These are phyloP conservation scores for Cetraspora pellucida DNA, from an alignment of 192 early-diverging fungal genomes.

Conservation along the genomic window DNA sequence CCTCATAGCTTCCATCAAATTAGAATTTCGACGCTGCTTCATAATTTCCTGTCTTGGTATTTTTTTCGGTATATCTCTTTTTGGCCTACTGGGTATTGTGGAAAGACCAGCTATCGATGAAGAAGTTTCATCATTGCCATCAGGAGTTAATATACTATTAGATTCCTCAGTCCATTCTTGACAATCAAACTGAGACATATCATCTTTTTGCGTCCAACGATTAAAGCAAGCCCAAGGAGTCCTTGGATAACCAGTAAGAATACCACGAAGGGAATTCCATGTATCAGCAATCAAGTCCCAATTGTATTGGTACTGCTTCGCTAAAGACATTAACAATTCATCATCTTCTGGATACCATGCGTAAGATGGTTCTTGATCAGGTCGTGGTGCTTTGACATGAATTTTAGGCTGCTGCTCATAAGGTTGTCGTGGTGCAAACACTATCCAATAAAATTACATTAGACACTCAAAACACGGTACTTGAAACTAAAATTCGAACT, in stretches of 20 bases:
- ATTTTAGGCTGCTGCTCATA: conserved; percentile 31
- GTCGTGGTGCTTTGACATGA: conserved; percentile 37
- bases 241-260: conserved; percentile 52
- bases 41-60: conserved; percentile 12
- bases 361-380: conserved; percentile 33
- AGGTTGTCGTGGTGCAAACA: not conserved
- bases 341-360: conserved; percentile 63
- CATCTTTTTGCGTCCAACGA: conserved; percentile 59
- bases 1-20: conserved; percentile 64
- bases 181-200: conserved; percentile 35
- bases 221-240: conserved; percentile 70
- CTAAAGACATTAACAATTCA: conserved; percentile 54
- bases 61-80: conserved; percentile 46
- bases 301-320: conserved; percentile 61
- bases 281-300: conserved; percentile 70
- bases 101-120: conserved; percentile 33
- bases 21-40: conserved; percentile 52
- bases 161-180: conserved; percentile 2
- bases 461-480: not conserved
- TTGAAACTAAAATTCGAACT: not conserved
- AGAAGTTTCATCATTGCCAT: conserved; percentile 27
- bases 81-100: conserved; percentile 36
- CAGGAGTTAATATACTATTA: conserved; percentile 4
- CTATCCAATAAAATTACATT: not conserved
- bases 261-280: conserved; percentile 52